Percentiles rank a stretch among this genome's conserved stretches.
phyloP scores from a whole-genome alignment of 2,329 filamentous ascomycete genomes.

The Tolypocladium ophioglossoides region DNA sequence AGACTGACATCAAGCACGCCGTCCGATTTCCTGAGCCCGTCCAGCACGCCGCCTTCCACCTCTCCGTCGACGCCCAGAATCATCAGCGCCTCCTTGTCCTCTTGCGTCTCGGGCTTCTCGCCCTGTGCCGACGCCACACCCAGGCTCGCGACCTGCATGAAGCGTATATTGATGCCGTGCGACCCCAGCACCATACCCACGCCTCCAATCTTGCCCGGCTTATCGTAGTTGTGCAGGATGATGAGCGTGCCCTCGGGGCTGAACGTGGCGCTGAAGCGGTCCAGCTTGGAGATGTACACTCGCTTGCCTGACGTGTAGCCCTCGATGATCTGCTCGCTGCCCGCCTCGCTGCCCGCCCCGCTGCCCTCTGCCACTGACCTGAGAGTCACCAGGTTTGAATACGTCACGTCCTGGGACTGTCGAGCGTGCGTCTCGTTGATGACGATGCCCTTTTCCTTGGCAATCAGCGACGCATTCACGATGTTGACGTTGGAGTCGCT shows the following conservation, averaged over 20 bases:
- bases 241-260: slow-evolving; percentile 62
- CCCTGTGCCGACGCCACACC: slow-evolving; percentile 15
- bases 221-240: slow-evolving; percentile 74
- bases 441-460: slow-evolving; percentile 65
- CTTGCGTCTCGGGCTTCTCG: slow-evolving; percentile 10
- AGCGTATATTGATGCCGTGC: slow-evolving; percentile 66
- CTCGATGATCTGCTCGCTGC: slow-evolving; percentile 49
- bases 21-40: slow-evolving; percentile 35
- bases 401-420: slow-evolving; percentile 50
- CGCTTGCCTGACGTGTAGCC: slow-evolving; percentile 56
- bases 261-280: slow-evolving; percentile 64
- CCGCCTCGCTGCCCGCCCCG: slow-evolving; percentile 14
- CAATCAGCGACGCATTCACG: slow-evolving; percentile 67
- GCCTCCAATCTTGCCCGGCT: slow-evolving; percentile 71
- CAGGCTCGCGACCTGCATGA: slow-evolving; percentile 62
- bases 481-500: slow-evolving; percentile 66
- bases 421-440: slow-evolving; percentile 64
- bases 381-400: slow-evolving; percentile 62
- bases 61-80: slow-evolving; percentile 63
- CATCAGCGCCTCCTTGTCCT: slow-evolving; percentile 64
- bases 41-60: slow-evolving; percentile 46
- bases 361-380: slow-evolving; percentile 34
- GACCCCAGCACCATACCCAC: slow-evolving; percentile 62
- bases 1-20: slow-evolving; percentile 47
- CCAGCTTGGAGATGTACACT: slow-evolving; percentile 62